Base-by-base conservation (phyloP, 495 filamentous ascomycete species). In the Xylaria palmicola region DNA sequence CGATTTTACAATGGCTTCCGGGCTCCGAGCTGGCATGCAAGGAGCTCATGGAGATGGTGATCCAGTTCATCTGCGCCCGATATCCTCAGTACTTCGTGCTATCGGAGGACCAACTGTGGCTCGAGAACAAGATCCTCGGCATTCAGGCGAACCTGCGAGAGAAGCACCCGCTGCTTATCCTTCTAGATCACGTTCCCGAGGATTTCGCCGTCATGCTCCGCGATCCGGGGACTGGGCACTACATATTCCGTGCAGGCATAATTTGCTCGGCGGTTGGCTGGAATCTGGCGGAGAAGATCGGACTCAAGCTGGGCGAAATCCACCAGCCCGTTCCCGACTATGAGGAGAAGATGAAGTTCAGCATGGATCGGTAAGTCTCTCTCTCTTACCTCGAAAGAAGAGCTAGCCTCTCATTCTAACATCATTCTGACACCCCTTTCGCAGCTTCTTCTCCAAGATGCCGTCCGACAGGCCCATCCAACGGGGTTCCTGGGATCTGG, bases 331-430 rank as follows among this genome's bases (percentile, higher is more conserved):
- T 97, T 27, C 92, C 92, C 0, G 90, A 96, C 65, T 95, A 94
- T 69, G 91, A 91, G 60, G 89, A 92, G 74, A 94, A 93, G 76
- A 93, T 97, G 88, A 83, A 88, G 44, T 88, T 90, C 50, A 90
- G 87, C 15, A 93, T 97, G 89, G 90, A 97, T 69, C 83, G 90
- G 84, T 71, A 52, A 55, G 60, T 88, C 20, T 68, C 10, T 20
- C 10, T 8, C 19, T 27, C 13, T 17, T 24, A 15, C 12, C 10
- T 40, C 1, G 19, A 54, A 17, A n/a, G 47, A 15, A n/a, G 30
- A 53, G 27, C 1, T 19, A 6, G 13, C 13, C 6, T 0, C 4
- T 37, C 9, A 29, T 30, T 10, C 24, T 45, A 30, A 41, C 36
- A 29, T n/a, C n/a, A n/a, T n/a, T n/a, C 48, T 51, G 4, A 51